phyloP scores from a whole-genome alignment of 139 green algal genomes.

The Ettlia oleoabundans region DNA sequence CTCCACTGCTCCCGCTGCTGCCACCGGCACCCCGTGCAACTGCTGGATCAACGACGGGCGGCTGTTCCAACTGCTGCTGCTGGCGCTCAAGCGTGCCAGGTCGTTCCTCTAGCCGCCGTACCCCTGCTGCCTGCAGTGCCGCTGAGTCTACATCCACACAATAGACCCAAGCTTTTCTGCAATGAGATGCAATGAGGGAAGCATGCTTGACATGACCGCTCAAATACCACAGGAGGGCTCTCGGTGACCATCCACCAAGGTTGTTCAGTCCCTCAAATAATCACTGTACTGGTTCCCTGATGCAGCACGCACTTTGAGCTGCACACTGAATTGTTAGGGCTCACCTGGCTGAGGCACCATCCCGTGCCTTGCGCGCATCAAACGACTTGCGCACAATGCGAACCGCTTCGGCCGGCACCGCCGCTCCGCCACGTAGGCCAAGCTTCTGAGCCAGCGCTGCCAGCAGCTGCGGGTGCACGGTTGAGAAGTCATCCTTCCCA shows the following conservation, averaged over 20 bases:
- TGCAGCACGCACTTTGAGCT: not conserved
- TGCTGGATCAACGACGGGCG: not conserved
- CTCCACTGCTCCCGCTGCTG: not conserved
- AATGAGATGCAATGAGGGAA: not conserved
- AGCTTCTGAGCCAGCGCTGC: constrained; percentile 43
- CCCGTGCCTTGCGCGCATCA: constrained; percentile 43
- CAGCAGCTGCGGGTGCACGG: constrained; percentile 39
- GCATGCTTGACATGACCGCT: not conserved
- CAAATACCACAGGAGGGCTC: no score
- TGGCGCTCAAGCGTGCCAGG: constrained; percentile 20
- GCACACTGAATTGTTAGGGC: not conserved
- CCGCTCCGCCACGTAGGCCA: constrained; percentile 2
- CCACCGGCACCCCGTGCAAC: not conserved
- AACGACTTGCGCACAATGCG: constrained; percentile 69
- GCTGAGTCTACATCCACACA: constrained; percentile 65
- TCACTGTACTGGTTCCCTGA: no score
- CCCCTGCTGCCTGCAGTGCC: constrained; percentile 21
- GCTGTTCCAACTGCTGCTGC: not conserved
- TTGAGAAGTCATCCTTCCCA: constrained; percentile 64
- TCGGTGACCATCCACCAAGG: no score
- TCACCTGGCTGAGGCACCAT: not conserved
- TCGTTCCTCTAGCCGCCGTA: not conserved
- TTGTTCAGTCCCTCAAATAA: no score
- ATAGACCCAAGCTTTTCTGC: constrained; percentile 66
- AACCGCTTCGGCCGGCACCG: constrained; percentile 2